phyloP scores from a whole-genome alignment of 305 asterid species.

The Fraxinus ornus region DNA sequence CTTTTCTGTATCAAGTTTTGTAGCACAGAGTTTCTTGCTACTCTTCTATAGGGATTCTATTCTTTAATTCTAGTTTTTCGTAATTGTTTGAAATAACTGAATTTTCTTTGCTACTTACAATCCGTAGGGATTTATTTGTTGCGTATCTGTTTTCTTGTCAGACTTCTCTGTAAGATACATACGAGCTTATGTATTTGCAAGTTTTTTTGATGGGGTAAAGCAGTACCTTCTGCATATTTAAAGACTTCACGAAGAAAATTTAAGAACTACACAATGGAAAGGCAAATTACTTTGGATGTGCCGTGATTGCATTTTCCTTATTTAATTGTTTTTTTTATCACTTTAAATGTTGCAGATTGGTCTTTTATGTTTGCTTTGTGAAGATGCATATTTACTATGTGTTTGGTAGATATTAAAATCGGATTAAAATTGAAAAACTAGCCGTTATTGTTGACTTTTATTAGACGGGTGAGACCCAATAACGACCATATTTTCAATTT shows the following conservation, averaged over 20 bases:
- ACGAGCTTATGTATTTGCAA: not conserved
- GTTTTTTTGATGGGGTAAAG: not conserved
- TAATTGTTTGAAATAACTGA: not conserved
- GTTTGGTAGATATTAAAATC: too few relatives aligned
- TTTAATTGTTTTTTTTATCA: not conserved
- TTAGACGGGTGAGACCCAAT: too few relatives aligned
- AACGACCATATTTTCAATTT: too few relatives aligned
- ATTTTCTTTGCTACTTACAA: not conserved
- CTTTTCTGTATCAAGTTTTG: not conserved
- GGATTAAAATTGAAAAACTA: too few relatives aligned
- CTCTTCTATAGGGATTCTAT: not conserved
- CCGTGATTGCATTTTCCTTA: not conserved
- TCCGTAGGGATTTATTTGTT: not conserved
- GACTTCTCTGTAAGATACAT: not conserved
- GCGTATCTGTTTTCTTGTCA: not conserved
- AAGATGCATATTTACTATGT: constrained; percentile 15
- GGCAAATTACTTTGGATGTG: not conserved
- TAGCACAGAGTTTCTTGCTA: not conserved
- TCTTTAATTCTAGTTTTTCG: not conserved
- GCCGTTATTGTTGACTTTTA: too few relatives aligned
- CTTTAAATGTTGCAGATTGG: not conserved
- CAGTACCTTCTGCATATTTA: not conserved
- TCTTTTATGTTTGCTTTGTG: not conserved
- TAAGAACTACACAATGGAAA: not conserved
- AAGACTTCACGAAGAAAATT: not conserved